Evolutionary conservation across 768 basidiomycete species (phyloP).

Genomic region (Podaxis sp.): DNA sequence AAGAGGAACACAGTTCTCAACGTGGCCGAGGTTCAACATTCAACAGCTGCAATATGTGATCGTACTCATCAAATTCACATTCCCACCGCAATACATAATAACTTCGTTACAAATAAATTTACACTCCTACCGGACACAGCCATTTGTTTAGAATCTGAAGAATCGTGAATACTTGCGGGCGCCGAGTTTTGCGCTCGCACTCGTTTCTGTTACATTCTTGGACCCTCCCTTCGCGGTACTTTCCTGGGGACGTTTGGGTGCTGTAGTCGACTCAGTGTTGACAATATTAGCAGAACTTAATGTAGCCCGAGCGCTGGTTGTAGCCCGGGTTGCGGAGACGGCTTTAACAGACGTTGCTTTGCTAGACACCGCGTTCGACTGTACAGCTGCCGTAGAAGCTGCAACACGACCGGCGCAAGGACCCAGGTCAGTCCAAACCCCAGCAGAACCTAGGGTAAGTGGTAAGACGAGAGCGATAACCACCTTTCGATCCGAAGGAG

Average conservation of each 20-base stretch:
- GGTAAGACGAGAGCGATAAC: neutral
- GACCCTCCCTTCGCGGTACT: neutral
- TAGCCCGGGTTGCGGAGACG: neutral
- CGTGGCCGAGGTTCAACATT: neutral
- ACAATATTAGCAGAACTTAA: neutral
- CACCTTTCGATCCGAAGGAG: neutral
- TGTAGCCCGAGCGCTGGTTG: neutral
- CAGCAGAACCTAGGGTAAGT: conserved; percentile 23
- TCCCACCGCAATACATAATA: neutral
- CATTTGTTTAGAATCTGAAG: conserved; percentile 2
- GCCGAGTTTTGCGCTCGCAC: neutral
- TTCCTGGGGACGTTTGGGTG: neutral
- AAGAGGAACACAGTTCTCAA: neutral
- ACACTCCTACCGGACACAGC: neutral
- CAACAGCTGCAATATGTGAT: neutral
- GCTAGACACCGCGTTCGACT: neutral
- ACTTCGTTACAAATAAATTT: neutral
- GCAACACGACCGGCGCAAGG: conserved; percentile 21
- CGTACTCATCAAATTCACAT: neutral
- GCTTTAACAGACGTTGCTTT: neutral
- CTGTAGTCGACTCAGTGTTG: neutral
- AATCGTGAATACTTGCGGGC: conserved; percentile 6
- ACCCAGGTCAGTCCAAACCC: conserved; percentile 34
- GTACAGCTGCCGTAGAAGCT: neutral
- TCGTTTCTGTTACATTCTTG: neutral